Percentiles rank a stretch among this genome's conserved stretches.
phyloP scores from a whole-genome alignment of 441 rosid species.

The Jatropha podagrica region DNA sequence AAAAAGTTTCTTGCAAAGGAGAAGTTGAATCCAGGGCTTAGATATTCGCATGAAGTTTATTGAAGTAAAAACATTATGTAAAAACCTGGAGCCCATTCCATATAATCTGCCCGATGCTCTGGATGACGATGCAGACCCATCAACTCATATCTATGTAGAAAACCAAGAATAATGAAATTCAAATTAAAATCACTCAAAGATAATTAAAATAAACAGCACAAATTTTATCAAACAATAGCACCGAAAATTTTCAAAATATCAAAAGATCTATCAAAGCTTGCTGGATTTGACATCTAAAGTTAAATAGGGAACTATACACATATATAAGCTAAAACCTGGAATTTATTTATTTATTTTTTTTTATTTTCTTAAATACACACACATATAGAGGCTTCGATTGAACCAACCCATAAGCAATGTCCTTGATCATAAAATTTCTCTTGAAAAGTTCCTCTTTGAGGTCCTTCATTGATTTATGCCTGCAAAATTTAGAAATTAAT shows the following conservation, averaged over 20 bases:
- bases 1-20: neutral
- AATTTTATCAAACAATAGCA: neutral
- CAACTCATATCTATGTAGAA: slow-evolving; percentile 59
- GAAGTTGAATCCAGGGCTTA: neutral
- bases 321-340: neutral
- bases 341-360: too few species aligned
- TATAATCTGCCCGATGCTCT: slow-evolving; percentile 87
- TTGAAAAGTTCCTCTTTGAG: slow-evolving; percentile 75
- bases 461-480: slow-evolving; percentile 89
- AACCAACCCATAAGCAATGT: slow-evolving; percentile 84
- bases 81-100: slow-evolving; percentile 99
- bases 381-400: slow-evolving; percentile 11
- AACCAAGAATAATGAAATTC: slow-evolving; percentile 17
- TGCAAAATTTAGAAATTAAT: slow-evolving; percentile 28
- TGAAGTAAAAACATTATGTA: slow-evolving; percentile 15
- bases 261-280: neutral
- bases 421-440: slow-evolving; percentile 67
- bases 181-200: slow-evolving; percentile 13
- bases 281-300: neutral
- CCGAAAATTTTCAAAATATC: neutral
- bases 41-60: slow-evolving; percentile 1
- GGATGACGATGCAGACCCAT: slow-evolving; percentile 84
- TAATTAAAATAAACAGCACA: neutral
- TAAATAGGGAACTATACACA: neutral
- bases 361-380: neutral